A percentile compares a stretch with the other conserved stretches of the same genome.
Conservation (phyloP, 202 grass and related monocot genomes). For the Schoenoplectus triqueter region DNA sequence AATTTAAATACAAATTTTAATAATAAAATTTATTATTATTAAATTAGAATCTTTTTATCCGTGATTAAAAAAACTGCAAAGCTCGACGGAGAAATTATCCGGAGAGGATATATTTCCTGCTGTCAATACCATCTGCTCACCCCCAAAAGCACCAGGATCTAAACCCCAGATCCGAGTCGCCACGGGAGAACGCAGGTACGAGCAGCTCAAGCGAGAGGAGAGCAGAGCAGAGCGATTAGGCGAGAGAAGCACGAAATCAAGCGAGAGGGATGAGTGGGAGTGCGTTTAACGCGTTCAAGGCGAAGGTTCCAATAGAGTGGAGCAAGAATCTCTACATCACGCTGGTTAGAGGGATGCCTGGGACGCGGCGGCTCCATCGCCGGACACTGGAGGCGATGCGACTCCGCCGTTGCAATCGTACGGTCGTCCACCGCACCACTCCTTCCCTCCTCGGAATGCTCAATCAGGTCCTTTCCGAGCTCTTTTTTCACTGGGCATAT, state of each 20-base stretch:
- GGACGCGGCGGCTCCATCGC: slow-evolving; percentile 85
- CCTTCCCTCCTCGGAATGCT: slow-evolving; percentile 94
- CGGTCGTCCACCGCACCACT: slow-evolving; percentile 85
- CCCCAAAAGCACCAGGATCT: no score
- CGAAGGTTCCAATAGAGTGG: slow-evolving; percentile 65
- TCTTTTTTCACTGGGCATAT: background rate
- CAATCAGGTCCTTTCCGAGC: slow-evolving; percentile 56
- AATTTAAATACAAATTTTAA: no score
- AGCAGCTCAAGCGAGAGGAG: background rate
- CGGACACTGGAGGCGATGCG: slow-evolving; percentile 97
- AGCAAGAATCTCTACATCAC: slow-evolving; percentile 85
- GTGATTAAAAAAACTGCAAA: no score
- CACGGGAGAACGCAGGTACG: slow-evolving; percentile 16
- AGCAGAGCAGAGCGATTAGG: background rate
- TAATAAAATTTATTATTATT: no score
- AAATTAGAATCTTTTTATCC: no score
- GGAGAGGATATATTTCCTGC: no score
- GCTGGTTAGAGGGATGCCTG: slow-evolving; percentile 77
- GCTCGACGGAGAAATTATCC: no score
- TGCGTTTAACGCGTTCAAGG: slow-evolving; percentile 87
- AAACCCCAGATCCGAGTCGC: slow-evolving; percentile 38
- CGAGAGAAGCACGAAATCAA: background rate
- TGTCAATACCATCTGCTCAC: no score
- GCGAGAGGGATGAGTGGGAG: slow-evolving; percentile 66
- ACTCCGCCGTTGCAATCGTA: slow-evolving; percentile 89